A percentile compares a stretch with the other conserved stretches of the same genome.
phyloP scores from a whole-genome alignment of 2,329 filamentous ascomycete species.

The Exophiala lecanii-corni region DNA sequence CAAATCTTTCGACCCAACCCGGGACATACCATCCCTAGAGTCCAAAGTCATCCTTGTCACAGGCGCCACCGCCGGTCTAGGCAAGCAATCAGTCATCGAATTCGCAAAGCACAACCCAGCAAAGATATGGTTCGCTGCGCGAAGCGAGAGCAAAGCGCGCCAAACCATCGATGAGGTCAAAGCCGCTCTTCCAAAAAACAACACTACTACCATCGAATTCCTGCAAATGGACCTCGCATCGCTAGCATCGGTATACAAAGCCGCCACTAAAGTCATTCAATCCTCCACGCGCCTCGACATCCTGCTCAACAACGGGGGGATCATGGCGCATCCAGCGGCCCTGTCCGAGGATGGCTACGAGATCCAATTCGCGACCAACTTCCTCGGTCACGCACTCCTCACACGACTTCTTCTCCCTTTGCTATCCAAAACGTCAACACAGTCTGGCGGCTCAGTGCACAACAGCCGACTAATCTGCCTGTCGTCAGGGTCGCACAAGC shows the following conservation, averaged over 20 bases:
- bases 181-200: conserved; percentile 21
- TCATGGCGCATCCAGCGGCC: conserved; percentile 38
- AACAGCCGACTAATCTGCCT: conserved; percentile 44
- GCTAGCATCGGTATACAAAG: conserved; percentile 30
- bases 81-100: conserved; percentile 38
- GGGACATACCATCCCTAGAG: too few species aligned
- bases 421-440: conserved; percentile 28
- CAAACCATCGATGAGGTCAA: conserved; percentile 36
- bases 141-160: conserved; percentile 33
- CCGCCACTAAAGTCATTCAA: conserved; percentile 36
- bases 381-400: conserved; percentile 47
- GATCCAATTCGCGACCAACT: conserved; percentile 47
- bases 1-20: too few species aligned
- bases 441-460: conserved; percentile 33
- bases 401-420: conserved; percentile 36
- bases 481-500: conserved; percentile 29
- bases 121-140: conserved; percentile 36
- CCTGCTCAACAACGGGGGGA: conserved; percentile 44
- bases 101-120: conserved; percentile 40
- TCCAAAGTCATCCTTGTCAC: conserved; percentile 51
- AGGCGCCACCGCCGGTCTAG: conserved; percentile 47
- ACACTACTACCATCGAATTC: conserved; percentile 31
- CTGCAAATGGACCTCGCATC: conserved; percentile 34
- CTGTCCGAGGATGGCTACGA: conserved; percentile 47
- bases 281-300: conserved; percentile 39